A percentile compares a stretch with the other conserved stretches of the same genome.
phyloP scores from a whole-genome alignment of 176 grass and related monocot genomes.

The Eragrostis curvula region DNA sequence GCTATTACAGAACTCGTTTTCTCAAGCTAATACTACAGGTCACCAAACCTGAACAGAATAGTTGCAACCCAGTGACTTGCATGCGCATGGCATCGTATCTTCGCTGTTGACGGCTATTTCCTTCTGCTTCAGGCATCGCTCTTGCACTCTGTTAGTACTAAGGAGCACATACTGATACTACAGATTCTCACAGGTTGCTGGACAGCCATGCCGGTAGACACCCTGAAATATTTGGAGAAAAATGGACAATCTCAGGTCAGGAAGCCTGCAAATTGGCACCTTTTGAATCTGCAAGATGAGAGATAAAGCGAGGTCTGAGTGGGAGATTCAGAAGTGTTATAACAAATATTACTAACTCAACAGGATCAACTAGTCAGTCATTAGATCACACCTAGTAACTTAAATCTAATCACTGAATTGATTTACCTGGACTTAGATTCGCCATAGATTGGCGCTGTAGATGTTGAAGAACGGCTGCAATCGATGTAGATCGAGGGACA shows the following conservation, averaged over 20 bases:
- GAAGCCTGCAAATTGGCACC: not conserved
- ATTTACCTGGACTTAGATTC: no score
- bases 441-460: no score
- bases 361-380: no score
- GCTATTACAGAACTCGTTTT: not conserved
- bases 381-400: no score
- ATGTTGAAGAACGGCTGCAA: no score
- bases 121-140: not conserved
- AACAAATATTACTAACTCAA: no score
- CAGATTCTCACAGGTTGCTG: constrained; percentile 34
- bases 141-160: not conserved
- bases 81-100: not conserved
- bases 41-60: constrained; percentile 22
- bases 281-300: not conserved
- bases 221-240: constrained; percentile 25
- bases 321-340: not conserved
- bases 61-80: not conserved
- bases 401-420: no score
- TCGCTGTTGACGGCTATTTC: not conserved
- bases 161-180: no score
- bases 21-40: not conserved
- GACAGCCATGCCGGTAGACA: constrained; percentile 53
- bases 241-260: not conserved
- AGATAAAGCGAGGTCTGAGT: not conserved
- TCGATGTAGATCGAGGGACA: no score